Evolutionary conservation across 352 stramenopile genomes (phyloP), one percentile per base, ranked within the genome.

Genomic region (Phytophthora sp.): DNA sequence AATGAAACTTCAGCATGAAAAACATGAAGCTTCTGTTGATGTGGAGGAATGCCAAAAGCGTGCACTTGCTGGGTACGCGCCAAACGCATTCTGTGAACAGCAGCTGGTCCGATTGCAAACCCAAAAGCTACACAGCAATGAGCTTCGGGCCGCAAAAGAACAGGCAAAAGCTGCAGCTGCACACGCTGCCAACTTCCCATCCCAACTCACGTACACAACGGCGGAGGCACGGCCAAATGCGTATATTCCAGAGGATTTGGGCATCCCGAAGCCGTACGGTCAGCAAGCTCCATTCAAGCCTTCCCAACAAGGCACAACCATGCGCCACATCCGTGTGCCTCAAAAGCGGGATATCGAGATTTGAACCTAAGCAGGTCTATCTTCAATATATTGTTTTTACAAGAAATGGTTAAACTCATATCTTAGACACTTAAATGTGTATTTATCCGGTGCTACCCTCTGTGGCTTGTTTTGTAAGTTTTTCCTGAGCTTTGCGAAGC

Each of bases 1-100:
- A 15, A 92, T 98, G 73, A 97, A 97, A 62, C 79, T 98, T 4
- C 88, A 98, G 60, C 88, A 98, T 54, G 92, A 98, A 61, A 97
- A 97, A 59, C 77, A 94, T 55, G 75, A 93, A 31, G 51, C 63
- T 13, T 66, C 79, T 26, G 82, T 83, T 17, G 83, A 92, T 28
- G 73, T 94, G 8, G 78, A 95, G 28, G 82, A 93, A 18, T 83
- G 73, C 10, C 62, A 70, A 7, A 86, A 82, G 48, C 79, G 78
- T 1, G 55, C 84, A 35, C 63, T 91, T 5, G 64, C 82, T 11
- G 89, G 88, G 2, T 73, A 95, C 21, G 64, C 88, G 26, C 94
- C 94, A 18, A 92, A 83, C 39, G 70, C 79, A 5, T 86, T 80
- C 45, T 93, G 89, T 31, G 86, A 96, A 38, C 79, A 93, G 26